phyloP scores from a whole-genome alignment of 2,329 filamentous ascomycete genomes.

The Rosellinia necatrix region DNA sequence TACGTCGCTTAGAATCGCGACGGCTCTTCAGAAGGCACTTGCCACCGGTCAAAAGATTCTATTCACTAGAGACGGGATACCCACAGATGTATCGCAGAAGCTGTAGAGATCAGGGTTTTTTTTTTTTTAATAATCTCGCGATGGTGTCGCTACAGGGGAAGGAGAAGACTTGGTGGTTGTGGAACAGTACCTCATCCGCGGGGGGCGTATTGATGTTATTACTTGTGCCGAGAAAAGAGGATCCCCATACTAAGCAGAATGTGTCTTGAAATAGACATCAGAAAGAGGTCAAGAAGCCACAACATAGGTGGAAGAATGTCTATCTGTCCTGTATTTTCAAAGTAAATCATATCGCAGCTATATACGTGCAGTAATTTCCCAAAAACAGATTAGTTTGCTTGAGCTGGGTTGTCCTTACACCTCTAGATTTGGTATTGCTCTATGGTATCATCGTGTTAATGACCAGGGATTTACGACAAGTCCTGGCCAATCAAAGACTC shows the following conservation, averaged over 20 bases:
- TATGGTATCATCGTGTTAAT: not conserved
- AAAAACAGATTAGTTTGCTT: not conserved
- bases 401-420: not conserved
- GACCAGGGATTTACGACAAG: not conserved
- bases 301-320: not conserved
- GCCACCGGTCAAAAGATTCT: not conserved
- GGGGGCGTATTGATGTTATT: slow-evolving; percentile 14
- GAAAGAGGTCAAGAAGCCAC: not conserved
- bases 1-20: not conserved
- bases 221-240: slow-evolving; percentile 18
- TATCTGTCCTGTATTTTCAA: not conserved
- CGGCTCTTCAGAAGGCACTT: slow-evolving; percentile 1
- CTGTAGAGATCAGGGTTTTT: too few relatives aligned
- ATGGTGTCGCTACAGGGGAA: slow-evolving; percentile 13
- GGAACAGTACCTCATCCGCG: slow-evolving; percentile 11
- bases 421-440: not conserved
- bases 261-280: not conserved
- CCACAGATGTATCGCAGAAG: too few relatives aligned
- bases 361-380: not conserved
- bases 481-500: slow-evolving; percentile 25
- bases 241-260: slow-evolving; percentile 2
- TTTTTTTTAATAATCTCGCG: too few relatives aligned
- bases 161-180: slow-evolving; percentile 17
- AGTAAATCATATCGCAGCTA: not conserved
- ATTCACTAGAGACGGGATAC: not conserved